These are phyloP conservation scores for Sedum album DNA, from an alignment of 164 flowering plant species.

Conservation along the genomic window DNA sequence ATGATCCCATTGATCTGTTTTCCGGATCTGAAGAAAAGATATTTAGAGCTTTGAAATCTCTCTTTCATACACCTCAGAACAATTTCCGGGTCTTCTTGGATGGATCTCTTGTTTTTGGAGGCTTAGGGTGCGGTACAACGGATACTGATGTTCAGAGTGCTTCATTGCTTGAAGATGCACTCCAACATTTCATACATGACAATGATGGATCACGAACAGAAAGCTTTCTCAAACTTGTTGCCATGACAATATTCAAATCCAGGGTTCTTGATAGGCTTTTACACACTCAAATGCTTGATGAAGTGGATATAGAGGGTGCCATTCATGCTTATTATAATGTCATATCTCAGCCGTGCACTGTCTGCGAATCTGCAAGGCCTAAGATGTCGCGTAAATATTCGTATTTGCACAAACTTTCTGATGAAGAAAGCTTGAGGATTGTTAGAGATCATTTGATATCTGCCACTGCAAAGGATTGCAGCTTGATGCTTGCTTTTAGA, in stretches of 20 bases:
- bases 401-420: constrained; percentile 51
- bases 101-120: constrained; percentile 70
- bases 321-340: constrained; percentile 87
- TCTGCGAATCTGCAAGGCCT: constrained; percentile 36
- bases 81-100: constrained; percentile 76
- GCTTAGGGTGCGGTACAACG: constrained; percentile 43
- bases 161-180: constrained; percentile 47
- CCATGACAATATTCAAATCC: constrained; percentile 48
- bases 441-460: constrained; percentile 75
- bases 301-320: constrained; percentile 81
- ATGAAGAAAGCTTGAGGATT: constrained; percentile 62
- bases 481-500: constrained; percentile 76
- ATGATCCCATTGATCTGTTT: constrained; percentile 78
- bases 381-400: constrained; percentile 12
- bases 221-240: constrained; percentile 49
- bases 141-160: constrained; percentile 17
- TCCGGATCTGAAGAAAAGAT: constrained; percentile 65
- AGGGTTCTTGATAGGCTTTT: constrained; percentile 57
- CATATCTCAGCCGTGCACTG: constrained; percentile 63
- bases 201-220: constrained; percentile 40
- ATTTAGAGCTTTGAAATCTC: constrained; percentile 51
- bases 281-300: constrained; percentile 71
- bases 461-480: constrained; percentile 91
- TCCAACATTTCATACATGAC: constrained; percentile 39
- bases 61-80: constrained; percentile 81